These are phyloP conservation scores for Erysimum pusillum DNA, from an alignment of 441 rosid genomes.

Conservation along the genomic window DNA sequence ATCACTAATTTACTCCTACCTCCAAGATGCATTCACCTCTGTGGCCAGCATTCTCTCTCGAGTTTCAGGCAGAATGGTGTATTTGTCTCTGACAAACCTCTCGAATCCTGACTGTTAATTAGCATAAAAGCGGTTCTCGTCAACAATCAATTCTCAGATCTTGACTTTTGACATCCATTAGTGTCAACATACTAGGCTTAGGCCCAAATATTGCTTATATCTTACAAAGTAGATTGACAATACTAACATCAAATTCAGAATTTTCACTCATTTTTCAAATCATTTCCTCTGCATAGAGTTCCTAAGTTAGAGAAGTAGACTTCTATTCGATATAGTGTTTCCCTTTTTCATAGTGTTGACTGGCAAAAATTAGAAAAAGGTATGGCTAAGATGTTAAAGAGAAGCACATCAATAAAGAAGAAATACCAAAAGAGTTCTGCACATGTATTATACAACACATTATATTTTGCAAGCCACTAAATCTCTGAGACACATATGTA, in stretches of 20 bases:
- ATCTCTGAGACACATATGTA: background rate
- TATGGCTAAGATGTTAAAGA: background rate
- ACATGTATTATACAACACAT: background rate
- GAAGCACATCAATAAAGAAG: conserved; percentile 11
- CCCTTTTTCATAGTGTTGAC: background rate
- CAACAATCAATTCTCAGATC: conserved; percentile 14
- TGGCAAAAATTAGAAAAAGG: background rate
- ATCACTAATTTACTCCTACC: conserved; percentile 50
- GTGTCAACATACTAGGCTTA: background rate
- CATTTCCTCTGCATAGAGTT: background rate
- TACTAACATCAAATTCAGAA: background rate
- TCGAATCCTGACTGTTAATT: conserved; percentile 90
- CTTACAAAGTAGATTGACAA: background rate
- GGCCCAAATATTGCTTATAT: background rate
- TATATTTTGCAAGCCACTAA: background rate
- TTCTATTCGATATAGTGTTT: background rate
- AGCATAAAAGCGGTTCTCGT: conserved; percentile 14
- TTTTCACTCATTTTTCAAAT: conserved; percentile 2
- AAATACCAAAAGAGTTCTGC: conserved; percentile 1
- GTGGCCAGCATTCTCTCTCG: conserved; percentile 92
- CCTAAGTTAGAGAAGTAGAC: background rate
- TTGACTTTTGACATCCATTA: conserved; percentile 1
- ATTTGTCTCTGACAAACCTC: conserved; percentile 84
- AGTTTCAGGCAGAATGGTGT: conserved; percentile 90
- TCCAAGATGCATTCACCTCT: conserved; percentile 88